phyloP scores from a whole-genome alignment of 441 rosid genomes.

The Melastoma candidum region DNA sequence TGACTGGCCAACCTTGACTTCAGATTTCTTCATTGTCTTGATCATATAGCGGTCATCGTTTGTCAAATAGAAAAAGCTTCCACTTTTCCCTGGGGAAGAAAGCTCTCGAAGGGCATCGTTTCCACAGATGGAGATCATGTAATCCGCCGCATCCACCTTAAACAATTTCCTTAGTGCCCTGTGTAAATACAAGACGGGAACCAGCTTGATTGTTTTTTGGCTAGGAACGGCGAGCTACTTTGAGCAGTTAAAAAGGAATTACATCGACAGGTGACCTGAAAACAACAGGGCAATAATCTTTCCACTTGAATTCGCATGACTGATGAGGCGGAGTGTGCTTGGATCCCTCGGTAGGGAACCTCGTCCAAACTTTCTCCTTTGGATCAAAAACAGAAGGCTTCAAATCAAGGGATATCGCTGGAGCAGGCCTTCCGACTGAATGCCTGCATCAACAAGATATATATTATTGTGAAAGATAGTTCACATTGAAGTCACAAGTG shows the following conservation, averaged over 20 bases:
- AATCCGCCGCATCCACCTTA: constrained; percentile 9
- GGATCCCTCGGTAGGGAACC: constrained; percentile 17
- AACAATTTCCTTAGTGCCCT: constrained; percentile 7
- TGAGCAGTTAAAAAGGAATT: background rate
- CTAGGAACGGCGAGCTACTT: constrained; percentile 1
- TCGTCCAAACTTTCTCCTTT: constrained; percentile 20
- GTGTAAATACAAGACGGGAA: background rate
- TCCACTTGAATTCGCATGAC: constrained; percentile 12
- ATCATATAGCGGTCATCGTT: constrained; percentile 9
- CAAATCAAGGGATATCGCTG: constrained; percentile 9
- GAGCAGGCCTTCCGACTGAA: constrained; percentile 11
- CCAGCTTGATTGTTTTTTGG: background rate
- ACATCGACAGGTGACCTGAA: constrained; percentile 2
- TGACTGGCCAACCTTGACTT: constrained; percentile 6
- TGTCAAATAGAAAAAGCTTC: background rate
- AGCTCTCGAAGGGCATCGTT: constrained; percentile 10
- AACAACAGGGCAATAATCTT: constrained; percentile 10
- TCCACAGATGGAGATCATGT: constrained; percentile 9
- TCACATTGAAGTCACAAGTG: background rate
- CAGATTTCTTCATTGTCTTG: constrained; percentile 9
- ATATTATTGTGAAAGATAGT: background rate
- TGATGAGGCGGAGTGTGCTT: constrained; percentile 17
- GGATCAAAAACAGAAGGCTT: constrained; percentile 13
- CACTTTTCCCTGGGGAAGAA: constrained; percentile 10
- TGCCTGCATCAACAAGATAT: constrained; percentile 1